Conservation (phyloP, 441 rosid genomes). For the Populus hybrid region DNA sequence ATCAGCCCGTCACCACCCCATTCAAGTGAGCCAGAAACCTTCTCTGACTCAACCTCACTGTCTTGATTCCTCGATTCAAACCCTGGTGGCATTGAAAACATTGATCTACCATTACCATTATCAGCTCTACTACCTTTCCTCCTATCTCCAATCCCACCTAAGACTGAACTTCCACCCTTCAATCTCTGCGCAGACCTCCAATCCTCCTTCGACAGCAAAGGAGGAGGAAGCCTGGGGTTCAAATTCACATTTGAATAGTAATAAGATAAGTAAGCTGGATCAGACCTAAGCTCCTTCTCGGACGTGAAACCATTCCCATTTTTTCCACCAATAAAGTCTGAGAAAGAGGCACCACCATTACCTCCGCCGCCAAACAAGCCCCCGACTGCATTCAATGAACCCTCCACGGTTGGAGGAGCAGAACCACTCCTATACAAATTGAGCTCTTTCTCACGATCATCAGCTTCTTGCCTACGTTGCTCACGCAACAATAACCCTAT, state of each 20-base stretch:
- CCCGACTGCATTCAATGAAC: conserved; percentile 72
- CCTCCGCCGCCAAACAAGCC: conserved; percentile 57
- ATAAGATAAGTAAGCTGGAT: conserved; percentile 76
- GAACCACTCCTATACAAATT: conserved; percentile 87
- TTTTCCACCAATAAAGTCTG: conserved; percentile 45
- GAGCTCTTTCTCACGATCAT: conserved; percentile 71
- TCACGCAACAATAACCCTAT: conserved; percentile 64
- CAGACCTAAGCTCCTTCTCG: conserved; percentile 85
- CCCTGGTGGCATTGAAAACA: conserved; percentile 85
- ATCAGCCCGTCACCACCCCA: conserved; percentile 88
- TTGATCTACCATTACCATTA: conserved; percentile 45
- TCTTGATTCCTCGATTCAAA: conserved; percentile 68
- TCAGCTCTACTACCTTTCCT: conserved; percentile 55
- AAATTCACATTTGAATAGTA: conserved; percentile 83
- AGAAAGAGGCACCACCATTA: conserved; percentile 33
- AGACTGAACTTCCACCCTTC: conserved; percentile 50
- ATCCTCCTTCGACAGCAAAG: conserved; percentile 85
- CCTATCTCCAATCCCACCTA: conserved; percentile 84
- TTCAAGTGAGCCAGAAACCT: conserved; percentile 41
- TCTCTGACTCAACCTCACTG: conserved; percentile 42
- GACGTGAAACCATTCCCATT: conserved; percentile 44
- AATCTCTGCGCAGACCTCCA: conserved; percentile 83
- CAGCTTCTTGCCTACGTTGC: conserved; percentile 67
- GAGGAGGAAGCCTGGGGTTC: conserved; percentile 98
- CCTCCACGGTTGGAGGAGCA: too few relatives aligned